A percentile compares a stretch with the other conserved stretches of the same genome.
phyloP scores from a whole-genome alignment of 805 yeast species.

The Saccharomycopsis sp. region DNA sequence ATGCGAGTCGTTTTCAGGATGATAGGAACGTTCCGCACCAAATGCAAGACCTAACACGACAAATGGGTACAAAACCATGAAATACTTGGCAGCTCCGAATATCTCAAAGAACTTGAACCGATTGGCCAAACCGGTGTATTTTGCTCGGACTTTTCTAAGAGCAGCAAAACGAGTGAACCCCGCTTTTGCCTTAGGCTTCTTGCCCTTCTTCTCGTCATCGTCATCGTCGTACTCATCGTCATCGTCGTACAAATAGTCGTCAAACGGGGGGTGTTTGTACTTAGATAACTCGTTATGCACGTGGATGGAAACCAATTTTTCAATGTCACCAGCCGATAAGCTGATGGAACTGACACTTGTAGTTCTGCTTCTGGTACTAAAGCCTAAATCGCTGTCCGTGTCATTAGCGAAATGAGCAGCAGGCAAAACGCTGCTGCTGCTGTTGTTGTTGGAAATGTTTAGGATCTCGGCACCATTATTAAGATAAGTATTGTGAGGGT shows the following conservation, averaged over 20 bases:
- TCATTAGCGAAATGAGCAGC: background rate
- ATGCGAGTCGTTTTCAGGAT: conserved; percentile 1
- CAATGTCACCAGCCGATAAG: conserved; percentile 9
- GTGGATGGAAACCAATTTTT: conserved; percentile 12
- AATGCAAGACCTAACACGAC: conserved; percentile 17
- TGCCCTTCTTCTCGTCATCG: conserved; percentile 5
- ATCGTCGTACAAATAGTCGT: conserved; percentile 8
- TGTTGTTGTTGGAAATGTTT: background rate
- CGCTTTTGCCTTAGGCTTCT: background rate
- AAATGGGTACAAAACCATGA: conserved; percentile 17
- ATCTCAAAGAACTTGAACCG: conserved; percentile 6
- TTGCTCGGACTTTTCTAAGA: conserved; percentile 2
- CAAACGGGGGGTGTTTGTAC: conserved; percentile 8
- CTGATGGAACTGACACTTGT: background rate
- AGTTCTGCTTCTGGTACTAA: background rate
- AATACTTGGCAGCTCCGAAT: conserved; percentile 14
- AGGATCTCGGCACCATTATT: conserved; percentile 1
- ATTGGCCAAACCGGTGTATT: conserved; percentile 4
- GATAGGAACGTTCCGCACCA: conserved; percentile 3
- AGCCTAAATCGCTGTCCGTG: background rate
- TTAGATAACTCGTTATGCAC: conserved; percentile 19
- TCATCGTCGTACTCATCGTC: conserved; percentile 8
- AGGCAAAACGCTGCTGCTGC: background rate
- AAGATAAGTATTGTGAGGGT: conserved; percentile 1
- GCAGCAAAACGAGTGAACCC: background rate